Evolutionary conservation across 192 early-diverging fungal genomes (phyloP).

Genomic region (Backusella australiensis): DNA sequence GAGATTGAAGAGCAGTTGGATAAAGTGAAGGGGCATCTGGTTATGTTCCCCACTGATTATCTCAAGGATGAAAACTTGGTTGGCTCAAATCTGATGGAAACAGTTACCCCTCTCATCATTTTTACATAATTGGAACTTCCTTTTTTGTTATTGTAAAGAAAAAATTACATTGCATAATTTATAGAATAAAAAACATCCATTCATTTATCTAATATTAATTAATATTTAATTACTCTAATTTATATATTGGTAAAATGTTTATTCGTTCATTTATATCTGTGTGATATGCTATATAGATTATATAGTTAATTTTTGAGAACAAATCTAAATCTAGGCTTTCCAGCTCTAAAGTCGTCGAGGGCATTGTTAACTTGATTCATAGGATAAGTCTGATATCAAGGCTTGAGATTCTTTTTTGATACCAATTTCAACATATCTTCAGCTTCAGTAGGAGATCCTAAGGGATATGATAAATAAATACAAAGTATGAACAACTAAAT

Average conservation of each 20-base stretch:
- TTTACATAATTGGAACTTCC: constrained; percentile 38
- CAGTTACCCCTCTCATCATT: constrained; percentile 49
- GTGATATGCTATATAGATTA: too few relatives aligned
- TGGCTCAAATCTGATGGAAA: constrained; percentile 37
- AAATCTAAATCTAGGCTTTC: constrained; percentile 66
- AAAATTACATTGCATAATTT: background rate
- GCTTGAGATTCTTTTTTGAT: constrained; percentile 49
- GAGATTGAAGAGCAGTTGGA: constrained; percentile 35
- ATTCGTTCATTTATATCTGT: too few relatives aligned
- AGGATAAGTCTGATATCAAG: constrained; percentile 51
- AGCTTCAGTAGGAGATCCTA: constrained; percentile 46
- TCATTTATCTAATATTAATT: too few relatives aligned
- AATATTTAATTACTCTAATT: too few relatives aligned
- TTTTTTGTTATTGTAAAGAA: background rate
- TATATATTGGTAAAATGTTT: too few relatives aligned
- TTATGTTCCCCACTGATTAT: constrained; percentile 47
- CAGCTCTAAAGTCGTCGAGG: constrained; percentile 55
- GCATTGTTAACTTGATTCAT: constrained; percentile 65
- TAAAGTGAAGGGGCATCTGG: constrained; percentile 47
- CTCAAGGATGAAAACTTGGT: constrained; percentile 47
- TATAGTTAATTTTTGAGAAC: constrained; percentile 60
- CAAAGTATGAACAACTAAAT: too few relatives aligned
- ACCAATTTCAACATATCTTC: constrained; percentile 63
- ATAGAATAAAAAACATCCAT: background rate
- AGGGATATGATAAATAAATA: background rate